A percentile compares a stretch with the other conserved stretches of the same genome.
phyloP scores from a whole-genome alignment of 192 early-diverging fungal genomes.

The Gonapodya prolifera region DNA sequence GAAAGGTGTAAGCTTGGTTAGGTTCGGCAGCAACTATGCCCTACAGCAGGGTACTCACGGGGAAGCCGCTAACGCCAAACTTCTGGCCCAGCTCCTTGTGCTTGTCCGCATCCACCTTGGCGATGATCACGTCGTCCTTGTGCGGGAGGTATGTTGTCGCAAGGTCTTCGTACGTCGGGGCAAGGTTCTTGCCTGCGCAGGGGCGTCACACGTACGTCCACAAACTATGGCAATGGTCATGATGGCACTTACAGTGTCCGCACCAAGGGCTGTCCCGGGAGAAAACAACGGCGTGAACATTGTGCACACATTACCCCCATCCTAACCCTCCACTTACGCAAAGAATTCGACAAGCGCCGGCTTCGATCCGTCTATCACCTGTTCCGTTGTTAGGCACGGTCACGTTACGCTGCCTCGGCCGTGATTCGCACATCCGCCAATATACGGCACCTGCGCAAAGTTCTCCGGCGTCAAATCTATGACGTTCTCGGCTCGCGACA shows the following conservation, averaged over 20 bases:
- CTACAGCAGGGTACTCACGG: background rate
- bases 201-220: background rate
- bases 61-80: conserved; percentile 51
- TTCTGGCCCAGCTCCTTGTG: conserved; percentile 68
- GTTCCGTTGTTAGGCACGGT: background rate
- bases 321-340: conserved; percentile 21
- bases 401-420: too few species aligned
- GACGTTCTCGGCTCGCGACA: conserved; percentile 21
- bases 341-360: conserved; percentile 77
- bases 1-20: background rate
- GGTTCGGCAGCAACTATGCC: background rate
- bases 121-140: conserved; percentile 69
- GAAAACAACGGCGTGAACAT: background rate
- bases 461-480: conserved; percentile 35
- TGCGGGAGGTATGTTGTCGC: conserved; percentile 60
- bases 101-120: conserved; percentile 73
- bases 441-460: conserved; percentile 46
- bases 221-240: background rate
- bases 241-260: conserved; percentile 7
- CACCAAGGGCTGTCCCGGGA: conserved; percentile 3
- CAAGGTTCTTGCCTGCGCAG: conserved; percentile 9
- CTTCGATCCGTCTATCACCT: conserved; percentile 52
- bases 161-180: conserved; percentile 61
- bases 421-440: too few species aligned
- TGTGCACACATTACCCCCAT: background rate